A percentile compares a stretch with the other conserved stretches of the same genome.
phyloP scores from a whole-genome alignment of 2,329 filamentous ascomycete species.

The Clonostachys chloroleuca region DNA sequence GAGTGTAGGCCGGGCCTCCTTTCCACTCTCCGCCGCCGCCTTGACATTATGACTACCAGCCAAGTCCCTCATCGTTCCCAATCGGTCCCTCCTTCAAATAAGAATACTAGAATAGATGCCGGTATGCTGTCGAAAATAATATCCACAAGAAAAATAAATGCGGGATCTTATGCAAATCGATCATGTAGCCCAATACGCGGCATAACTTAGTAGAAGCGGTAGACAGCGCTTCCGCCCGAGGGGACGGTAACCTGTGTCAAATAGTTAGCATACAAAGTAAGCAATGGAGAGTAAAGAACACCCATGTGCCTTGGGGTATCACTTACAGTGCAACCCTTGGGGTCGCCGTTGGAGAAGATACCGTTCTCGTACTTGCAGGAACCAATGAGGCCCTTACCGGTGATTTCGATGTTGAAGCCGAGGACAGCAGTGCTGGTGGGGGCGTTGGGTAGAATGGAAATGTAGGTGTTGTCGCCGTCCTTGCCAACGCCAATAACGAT shows the following conservation, averaged over 20 bases:
- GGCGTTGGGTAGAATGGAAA: slow-evolving; percentile 80
- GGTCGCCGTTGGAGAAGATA: slow-evolving; percentile 50
- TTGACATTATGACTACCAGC: too few relatives aligned
- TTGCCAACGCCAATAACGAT: slow-evolving; percentile 80
- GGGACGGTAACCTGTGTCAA: slow-evolving; percentile 33
- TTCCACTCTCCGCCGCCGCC: too few relatives aligned
- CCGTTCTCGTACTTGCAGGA: slow-evolving; percentile 65
- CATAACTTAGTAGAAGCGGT: slow-evolving; percentile 34
- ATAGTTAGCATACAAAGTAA: slow-evolving; percentile 8
- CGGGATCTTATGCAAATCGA: slow-evolving; percentile 17
- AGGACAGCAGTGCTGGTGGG: slow-evolving; percentile 68
- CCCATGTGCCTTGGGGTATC: neutral
- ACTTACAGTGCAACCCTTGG: slow-evolving; percentile 78
- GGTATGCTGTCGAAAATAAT: slow-evolving; percentile 1
- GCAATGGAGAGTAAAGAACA: too few relatives aligned
- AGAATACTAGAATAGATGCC: too few relatives aligned
- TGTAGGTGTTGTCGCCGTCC: slow-evolving; percentile 64
- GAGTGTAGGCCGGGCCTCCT: too few relatives aligned
- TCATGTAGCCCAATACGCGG: neutral
- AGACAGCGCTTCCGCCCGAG: slow-evolving; percentile 31
- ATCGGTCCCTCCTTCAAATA: too few relatives aligned
- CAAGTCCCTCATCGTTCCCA: too few relatives aligned
- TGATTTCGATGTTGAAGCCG: slow-evolving; percentile 75
- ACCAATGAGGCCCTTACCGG: slow-evolving; percentile 49
- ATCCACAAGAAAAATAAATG: slow-evolving; percentile 6